Conservation (phyloP, 306 rosid genomes). For the Argentina anserina region DNA sequence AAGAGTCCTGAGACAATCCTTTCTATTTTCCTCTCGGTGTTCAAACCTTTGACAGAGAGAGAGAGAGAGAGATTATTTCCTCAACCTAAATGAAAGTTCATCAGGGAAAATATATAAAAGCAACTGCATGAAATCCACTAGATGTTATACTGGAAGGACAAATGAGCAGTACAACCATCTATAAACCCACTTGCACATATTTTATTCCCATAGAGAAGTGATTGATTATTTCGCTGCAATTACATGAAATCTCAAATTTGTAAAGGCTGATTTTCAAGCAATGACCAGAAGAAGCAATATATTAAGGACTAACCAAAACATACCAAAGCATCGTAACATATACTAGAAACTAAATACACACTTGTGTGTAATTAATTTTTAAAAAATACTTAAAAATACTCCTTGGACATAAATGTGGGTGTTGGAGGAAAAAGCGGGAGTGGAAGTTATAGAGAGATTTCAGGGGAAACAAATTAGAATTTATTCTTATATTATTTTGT, state of each 20-base stretch:
- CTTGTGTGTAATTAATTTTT: too few relatives aligned
- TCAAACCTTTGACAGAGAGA: constrained; percentile 54
- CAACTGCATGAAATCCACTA: background rate
- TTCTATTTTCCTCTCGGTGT: constrained; percentile 93
- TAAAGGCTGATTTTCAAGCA: background rate
- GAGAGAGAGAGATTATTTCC: background rate
- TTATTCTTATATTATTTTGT: too few relatives aligned
- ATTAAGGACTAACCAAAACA: background rate
- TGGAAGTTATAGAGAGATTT: too few relatives aligned
- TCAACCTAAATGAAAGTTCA: background rate
- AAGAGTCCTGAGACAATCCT: constrained; percentile 92
- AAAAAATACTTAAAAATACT: too few relatives aligned
- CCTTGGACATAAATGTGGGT: too few relatives aligned
- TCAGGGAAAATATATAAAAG: background rate
- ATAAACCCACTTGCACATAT: background rate
- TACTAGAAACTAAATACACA: too few relatives aligned
- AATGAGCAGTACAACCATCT: background rate
- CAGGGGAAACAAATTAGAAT: too few relatives aligned
- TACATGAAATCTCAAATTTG: background rate
- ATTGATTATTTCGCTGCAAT: background rate
- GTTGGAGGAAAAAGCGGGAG: too few relatives aligned
- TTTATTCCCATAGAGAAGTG: background rate
- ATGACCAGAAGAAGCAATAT: background rate
- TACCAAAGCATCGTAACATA: too few relatives aligned
- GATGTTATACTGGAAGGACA: background rate